Base-by-base conservation (phyloP, 331 rosid species). In the Saraca asoca region DNA sequence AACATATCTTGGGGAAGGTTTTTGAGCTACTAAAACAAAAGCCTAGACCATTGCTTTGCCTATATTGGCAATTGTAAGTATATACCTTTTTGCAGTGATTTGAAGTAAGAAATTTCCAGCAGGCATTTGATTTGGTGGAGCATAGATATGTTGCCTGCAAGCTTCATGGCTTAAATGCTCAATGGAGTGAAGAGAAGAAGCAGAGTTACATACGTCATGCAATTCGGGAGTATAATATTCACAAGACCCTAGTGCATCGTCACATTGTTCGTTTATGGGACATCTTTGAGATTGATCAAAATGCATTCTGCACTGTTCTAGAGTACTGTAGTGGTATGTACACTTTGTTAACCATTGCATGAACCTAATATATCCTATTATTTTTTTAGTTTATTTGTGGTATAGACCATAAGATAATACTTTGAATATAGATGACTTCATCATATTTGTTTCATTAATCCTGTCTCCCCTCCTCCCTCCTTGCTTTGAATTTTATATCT, bases 131-230 rank as follows among this genome's bases (percentile, higher is more conserved):
- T 75, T 88, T 94, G 91, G 88, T 88, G 72, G 97, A 88, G 62
- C 97, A 94, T 81, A 94, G 97, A 80, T 94, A 94, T 7, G 97
- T 94, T 72, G 99, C 99, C 2, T 94, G 99, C 84, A 94, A 94
- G 80, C 96, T 94, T 81, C 99, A 94, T 59, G 99, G 99, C 78
- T 81, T 94, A 79, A 90, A 94, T 83, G 95, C 91, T 69, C 97
- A 90, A 78, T 94, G 99, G 99, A 90, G 99, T 71, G 99, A 94
- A 82, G 99, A 88, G 85, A 94, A 90, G 93, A 94, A 94, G 85
- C 99, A 94, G 75, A 94, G 99, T 65, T 94, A 94, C 80, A 90
- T 90, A 66, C 85, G 97, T 31, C 99, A 94, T 78, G 99, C 99
- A 46, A 85, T 86, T 71, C 87, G 99, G 74, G 99, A 94, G 87